These are phyloP conservation scores for Glebionis coronaria DNA, from an alignment of 129 eudicot genomes.

Conservation along the genomic window DNA sequence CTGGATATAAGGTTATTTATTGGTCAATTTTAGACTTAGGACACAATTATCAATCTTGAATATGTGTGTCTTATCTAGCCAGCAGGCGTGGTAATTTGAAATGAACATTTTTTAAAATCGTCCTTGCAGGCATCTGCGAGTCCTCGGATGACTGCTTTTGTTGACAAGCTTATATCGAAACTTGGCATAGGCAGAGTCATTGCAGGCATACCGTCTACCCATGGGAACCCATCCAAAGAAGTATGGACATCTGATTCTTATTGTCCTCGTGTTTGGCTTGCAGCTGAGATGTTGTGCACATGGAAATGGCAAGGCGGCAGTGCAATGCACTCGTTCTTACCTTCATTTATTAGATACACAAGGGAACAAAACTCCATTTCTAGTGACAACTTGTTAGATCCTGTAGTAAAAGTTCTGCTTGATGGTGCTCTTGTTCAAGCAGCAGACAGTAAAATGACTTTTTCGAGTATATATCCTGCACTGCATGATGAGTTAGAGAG, in stretches of 20 bases:
- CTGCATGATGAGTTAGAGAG: constrained; percentile 54
- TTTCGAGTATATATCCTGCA: constrained; percentile 41
- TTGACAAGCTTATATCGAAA: constrained; percentile 69
- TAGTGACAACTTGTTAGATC: constrained; percentile 44
- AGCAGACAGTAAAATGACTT: constrained; percentile 27
- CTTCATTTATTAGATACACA: constrained; percentile 42
- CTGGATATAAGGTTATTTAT: neutral
- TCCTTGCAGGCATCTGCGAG: constrained; percentile 51
- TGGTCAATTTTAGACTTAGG: neutral
- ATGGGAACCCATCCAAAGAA: constrained; percentile 17
- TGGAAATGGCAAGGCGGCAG: constrained; percentile 95
- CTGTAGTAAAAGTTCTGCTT: constrained; percentile 52
- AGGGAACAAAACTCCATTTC: constrained; percentile 27
- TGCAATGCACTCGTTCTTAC: constrained; percentile 65
- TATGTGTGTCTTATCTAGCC: neutral
- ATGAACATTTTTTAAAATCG: neutral
- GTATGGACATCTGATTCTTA: constrained; percentile 24
- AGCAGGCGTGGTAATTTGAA: neutral
- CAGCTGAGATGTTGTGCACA: constrained; percentile 86
- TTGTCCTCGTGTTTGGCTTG: constrained; percentile 80
- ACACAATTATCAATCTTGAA: neutral
- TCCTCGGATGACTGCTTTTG: constrained; percentile 46
- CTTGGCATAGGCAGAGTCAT: constrained; percentile 67
- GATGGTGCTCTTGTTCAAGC: constrained; percentile 85
- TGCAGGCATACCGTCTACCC: constrained; percentile 33